Conservation (phyloP, 208 protist genomes). For the Trypanosoma boissoni region DNA sequence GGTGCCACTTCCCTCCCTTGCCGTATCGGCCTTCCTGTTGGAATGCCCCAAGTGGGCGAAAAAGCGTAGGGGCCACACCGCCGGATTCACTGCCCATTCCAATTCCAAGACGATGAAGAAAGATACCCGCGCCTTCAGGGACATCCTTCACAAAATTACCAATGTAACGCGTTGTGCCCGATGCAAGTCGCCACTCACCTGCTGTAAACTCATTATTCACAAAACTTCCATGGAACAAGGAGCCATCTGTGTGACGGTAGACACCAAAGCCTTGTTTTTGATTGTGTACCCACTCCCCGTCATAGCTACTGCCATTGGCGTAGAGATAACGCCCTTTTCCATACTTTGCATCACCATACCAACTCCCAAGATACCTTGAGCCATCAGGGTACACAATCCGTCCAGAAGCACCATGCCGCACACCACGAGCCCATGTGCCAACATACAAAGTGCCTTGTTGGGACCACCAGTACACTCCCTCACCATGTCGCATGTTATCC, state of each 20-base stretch:
- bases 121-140: slow-evolving; percentile 78
- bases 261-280: slow-evolving; percentile 74
- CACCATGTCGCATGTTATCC: slow-evolving; percentile 74
- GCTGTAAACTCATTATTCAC: slow-evolving; percentile 65
- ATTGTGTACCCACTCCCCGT: slow-evolving; percentile 69
- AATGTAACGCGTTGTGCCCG: slow-evolving; percentile 66
- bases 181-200: slow-evolving; percentile 83
- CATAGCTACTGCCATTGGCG: slow-evolving; percentile 84
- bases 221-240: slow-evolving; percentile 72
- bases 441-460: slow-evolving; percentile 54
- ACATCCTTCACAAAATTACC: slow-evolving; percentile 78
- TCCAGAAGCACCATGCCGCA: slow-evolving; percentile 70
- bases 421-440: slow-evolving; percentile 63
- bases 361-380: slow-evolving; percentile 73
- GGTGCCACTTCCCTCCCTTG: slow-evolving; percentile 65
- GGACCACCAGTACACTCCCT: slow-evolving; percentile 81
- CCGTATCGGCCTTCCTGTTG: slow-evolving; percentile 74
- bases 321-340: slow-evolving; percentile 80
- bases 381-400: slow-evolving; percentile 87
- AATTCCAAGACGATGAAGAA: slow-evolving; percentile 69
- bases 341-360: slow-evolving; percentile 63
- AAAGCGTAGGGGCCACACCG: neutral
- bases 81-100: slow-evolving; percentile 6
- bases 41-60: slow-evolving; percentile 53
- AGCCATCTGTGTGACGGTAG: slow-evolving; percentile 74